Evolutionary conservation across 1,284 basidiomycete species (phyloP).

Genomic region (Papiliotrema flavescens): DNA sequence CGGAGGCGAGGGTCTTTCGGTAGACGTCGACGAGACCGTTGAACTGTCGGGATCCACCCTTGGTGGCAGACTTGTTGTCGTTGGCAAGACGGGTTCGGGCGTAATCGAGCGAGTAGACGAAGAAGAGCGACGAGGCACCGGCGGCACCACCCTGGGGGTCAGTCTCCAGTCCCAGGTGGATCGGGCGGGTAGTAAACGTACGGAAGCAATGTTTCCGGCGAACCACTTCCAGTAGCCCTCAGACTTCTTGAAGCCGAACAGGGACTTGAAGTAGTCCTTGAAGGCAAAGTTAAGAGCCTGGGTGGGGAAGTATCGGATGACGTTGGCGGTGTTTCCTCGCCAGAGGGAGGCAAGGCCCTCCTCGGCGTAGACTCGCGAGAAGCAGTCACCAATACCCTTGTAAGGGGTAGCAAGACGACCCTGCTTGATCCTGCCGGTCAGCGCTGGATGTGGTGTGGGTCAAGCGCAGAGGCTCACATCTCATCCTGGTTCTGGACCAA

Average conservation of each 20-base stretch:
- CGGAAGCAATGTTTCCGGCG: constrained; percentile 67
- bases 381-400: constrained; percentile 90
- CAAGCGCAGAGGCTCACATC: constrained; percentile 34
- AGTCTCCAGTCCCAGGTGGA: not conserved
- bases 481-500: constrained; percentile 88
- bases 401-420: constrained; percentile 87
- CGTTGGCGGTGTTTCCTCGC: constrained; percentile 57
- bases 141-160: constrained; percentile 74
- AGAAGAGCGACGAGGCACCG: constrained; percentile 91
- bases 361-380: constrained; percentile 64
- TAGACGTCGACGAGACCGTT: constrained; percentile 94
- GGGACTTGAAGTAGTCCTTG: constrained; percentile 53
- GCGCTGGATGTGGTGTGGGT: not conserved
- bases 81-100: constrained; percentile 97
- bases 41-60: constrained; percentile 88
- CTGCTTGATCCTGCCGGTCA: constrained; percentile 72
- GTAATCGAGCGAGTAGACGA: constrained; percentile 96
- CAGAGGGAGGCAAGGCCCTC: constrained; percentile 54
- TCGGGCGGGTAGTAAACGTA: constrained; percentile 3
- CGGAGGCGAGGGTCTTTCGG: constrained; percentile 56
- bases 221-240: constrained; percentile 59
- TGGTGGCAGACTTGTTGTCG: constrained; percentile 89
- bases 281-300: constrained; percentile 52
- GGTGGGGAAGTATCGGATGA: constrained; percentile 57
- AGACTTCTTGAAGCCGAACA: constrained; percentile 57